Evolutionary conservation across 2,329 filamentous ascomycete genomes (phyloP), one percentile per base, ranked within the genome.

Genomic region (Colletotrichum simmondsii): DNA sequence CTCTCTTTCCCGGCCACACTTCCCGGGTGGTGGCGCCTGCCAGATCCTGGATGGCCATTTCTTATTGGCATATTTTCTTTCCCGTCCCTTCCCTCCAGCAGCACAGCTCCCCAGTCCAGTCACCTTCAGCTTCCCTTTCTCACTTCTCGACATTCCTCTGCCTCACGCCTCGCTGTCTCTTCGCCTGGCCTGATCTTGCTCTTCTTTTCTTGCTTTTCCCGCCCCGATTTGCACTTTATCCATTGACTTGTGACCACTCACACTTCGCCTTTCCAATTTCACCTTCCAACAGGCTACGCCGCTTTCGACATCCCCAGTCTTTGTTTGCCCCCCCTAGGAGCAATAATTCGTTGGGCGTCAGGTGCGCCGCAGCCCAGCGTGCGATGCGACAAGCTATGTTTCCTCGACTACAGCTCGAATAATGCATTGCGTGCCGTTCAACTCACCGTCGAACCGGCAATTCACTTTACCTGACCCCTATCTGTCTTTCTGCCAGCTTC

Each of bases 321-420:
- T 37, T 28, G 61, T 49, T 26, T 54, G 28, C 42, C 42, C 42
- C 42, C 16, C 6, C 16, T 1, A 49, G 19, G 22, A 22, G 42
- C n/a, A 63, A 32, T 59, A 42, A 30, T 37, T 65, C 28, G 22
- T 53, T 58, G 59, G 59, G 37, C 30, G 49, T 64, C 37, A 64
- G 53, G 59, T 71, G 42, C 42, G 60, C 46, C 35, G 69, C 53
- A 58, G 58, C 69, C 30, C 30, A 63, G 60, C 30, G 32, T 60
- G 53, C 70, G 66, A 73, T 71, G 71, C 71, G 66, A 65, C 66
- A 65, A 71, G 71, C 61, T 60, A 73, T 70, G 71, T 73, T 71
- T 70, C 61, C 71, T 70, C 60, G 46, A 26, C 60, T 60, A 60
- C 53, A 61, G 58, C 52, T 63, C 57, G 66, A 61, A 70, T 71